Base-by-base conservation (phyloP, 2,329 filamentous ascomycete genomes). In the Microsporum canis region DNA sequence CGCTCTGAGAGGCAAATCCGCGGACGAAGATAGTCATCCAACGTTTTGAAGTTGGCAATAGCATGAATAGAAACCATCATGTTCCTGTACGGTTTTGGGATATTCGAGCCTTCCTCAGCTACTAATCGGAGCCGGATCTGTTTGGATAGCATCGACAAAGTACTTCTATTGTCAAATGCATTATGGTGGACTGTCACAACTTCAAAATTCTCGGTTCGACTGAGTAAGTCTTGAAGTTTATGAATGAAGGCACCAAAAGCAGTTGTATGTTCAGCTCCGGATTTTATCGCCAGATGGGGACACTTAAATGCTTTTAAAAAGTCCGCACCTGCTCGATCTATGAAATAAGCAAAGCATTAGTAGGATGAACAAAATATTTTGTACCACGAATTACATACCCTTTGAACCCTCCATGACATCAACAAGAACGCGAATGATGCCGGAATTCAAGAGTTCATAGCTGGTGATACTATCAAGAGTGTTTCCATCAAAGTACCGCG, bases 51-150 rank as follows among this genome's bases (percentile, higher is more conserved):
- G 0, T 91, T 97, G 1, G 94, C 92, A 69, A 99, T 97, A 14
- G 94, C 94, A 72, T 99, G 94, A 61, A 99, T 99, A 0, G 91
- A 95, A 0, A 99, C 94, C 88, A 96, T 96, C 65, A 99, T 95
- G 66, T 92, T 96, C 27, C 89, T 84, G 71, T 95, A 97, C 0
- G 87, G 81, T 39, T 86, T 82, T 17, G 94, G 94, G 63, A 99
- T 94, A 43, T 65, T 62, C 1, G 63, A 62, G 27, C 63, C 61
- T 1, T 95, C 91, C 66, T 95, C 91, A 1, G 94, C 92, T 41
- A 91, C 83, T 38, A 99, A 80, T 67, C 90, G 91, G 51, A 99
- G 82, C 38, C 92, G 85, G 38, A 99, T 87, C 70, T 99, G 94
- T 73, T 97, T 97, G 3, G 91, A 91, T 4, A 99, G 81, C 91